Base-by-base conservation (phyloP, 208 protist genomes). In the Lotmaria passim region DNA sequence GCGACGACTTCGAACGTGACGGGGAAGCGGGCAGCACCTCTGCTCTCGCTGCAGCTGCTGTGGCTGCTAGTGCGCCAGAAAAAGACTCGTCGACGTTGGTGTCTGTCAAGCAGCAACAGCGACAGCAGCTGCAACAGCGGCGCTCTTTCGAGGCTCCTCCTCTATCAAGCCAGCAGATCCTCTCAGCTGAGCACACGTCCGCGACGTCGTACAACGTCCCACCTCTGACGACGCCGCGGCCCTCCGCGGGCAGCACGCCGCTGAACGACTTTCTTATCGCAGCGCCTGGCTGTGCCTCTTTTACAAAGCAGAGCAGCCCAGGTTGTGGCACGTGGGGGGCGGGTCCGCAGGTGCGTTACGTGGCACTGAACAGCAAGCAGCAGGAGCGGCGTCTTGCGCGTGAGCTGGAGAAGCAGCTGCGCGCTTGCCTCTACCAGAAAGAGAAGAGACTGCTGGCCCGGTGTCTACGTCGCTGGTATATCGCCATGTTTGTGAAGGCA, bases 381-480 rank as follows among this genome's bases (percentile, higher is more conserved):
- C 65, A 44, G 55, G 57, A 78, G 30, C 47, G 56, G 10, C 60
- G 58, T 4, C 69, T 68, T 17, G 55, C 72, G 24, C 47, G 63
- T 14, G 67, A 51, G 23, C 59, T 85, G 26, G 52, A 83, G 36
- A 53, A 30, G 47, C 78, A 82, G 58, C 52, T 79, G 5, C 38
- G 73, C 58, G 30, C 58, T 6, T 53, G 52, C 17, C 58, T 86
- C 7, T 59, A 72, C 28, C 39, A 36, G 11, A 81, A 78, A 47
- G 80, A 86, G 69, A 12, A 26, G 30, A 43, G 53, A 23, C 36
- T 75, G 33, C 44, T 88, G 34, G 59, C 73, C 47, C 17, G 15
- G 11, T 91, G 74, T 34, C 26, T 91, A 4, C 86, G 80, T n/a
- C 71, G 61, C 17, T 91, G 86, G 86, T 91, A 85, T 58, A 73